A percentile compares a stretch with the other conserved stretches of the same genome.
phyloP scores from a whole-genome alignment of 1,284 basidiomycete genomes.

The Irpex sp. region DNA sequence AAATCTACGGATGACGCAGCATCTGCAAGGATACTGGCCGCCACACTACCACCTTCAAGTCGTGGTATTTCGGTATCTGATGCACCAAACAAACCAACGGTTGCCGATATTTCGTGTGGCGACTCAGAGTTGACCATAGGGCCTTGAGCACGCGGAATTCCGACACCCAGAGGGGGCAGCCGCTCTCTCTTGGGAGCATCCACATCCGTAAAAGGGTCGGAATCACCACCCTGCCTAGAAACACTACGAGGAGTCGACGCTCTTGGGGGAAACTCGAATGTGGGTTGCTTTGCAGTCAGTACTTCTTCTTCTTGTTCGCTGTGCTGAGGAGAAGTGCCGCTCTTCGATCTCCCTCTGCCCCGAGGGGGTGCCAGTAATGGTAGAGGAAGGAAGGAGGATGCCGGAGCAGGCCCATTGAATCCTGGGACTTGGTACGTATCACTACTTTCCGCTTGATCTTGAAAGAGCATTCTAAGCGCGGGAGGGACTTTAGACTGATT shows the following conservation, averaged over 20 bases:
- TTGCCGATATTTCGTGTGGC: not conserved
- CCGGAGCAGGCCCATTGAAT: slow-evolving; percentile 18
- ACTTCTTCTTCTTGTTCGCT: slow-evolving; percentile 32
- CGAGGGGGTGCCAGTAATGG: slow-evolving; percentile 27
- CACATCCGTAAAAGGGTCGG: slow-evolving; percentile 24
- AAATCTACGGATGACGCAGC: slow-evolving; percentile 21
- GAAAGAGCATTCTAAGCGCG: slow-evolving; percentile 68
- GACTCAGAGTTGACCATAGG: not conserved
- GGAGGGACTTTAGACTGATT: slow-evolving; percentile 53
- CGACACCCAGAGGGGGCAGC: slow-evolving; percentile 27
- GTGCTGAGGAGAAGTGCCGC: slow-evolving; percentile 8
- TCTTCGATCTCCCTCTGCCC: slow-evolving; percentile 20
- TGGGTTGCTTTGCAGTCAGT: slow-evolving; percentile 42
- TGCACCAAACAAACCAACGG: slow-evolving; percentile 37
- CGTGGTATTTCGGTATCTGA: slow-evolving; percentile 39
- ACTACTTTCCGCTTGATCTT: slow-evolving; percentile 41
- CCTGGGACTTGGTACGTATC: slow-evolving; percentile 38
- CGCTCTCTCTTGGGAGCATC: slow-evolving; percentile 18
- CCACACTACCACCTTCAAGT: not conserved
- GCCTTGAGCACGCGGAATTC: slow-evolving; percentile 18
- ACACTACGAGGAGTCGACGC: slow-evolving; percentile 26
- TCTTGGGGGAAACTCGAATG: slow-evolving; percentile 53
- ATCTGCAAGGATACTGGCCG: slow-evolving; percentile 10
- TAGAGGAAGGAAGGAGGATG: slow-evolving; percentile 19
- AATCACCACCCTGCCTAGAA: slow-evolving; percentile 8